A percentile compares a stretch with the other conserved stretches of the same genome.
phyloP scores from a whole-genome alignment of 352 stramenopile genomes.

The Thalassiosira hispida region DNA sequence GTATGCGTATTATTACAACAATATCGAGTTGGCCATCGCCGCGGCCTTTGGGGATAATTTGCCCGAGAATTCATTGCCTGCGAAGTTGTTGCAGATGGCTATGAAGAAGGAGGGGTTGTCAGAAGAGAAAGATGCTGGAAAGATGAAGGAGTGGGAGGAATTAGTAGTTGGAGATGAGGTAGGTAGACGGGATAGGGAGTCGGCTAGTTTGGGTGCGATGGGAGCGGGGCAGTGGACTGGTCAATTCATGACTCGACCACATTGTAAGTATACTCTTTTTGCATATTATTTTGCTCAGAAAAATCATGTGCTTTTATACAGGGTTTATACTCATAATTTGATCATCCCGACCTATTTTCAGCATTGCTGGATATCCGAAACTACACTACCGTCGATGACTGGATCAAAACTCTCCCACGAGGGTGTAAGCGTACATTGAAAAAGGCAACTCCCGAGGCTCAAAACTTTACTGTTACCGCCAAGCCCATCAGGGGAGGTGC shows the following conservation, averaged over 20 bases:
- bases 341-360: not conserved
- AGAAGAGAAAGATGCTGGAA: not conserved
- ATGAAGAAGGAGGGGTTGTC: conserved; percentile 50
- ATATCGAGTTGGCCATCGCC: conserved; percentile 76
- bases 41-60: conserved; percentile 71
- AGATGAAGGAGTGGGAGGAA: conserved; percentile 57
- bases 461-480: conserved; percentile 72
- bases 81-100: conserved; percentile 59
- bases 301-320: too few relatives aligned
- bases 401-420: conserved; percentile 63
- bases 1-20: conserved; percentile 65
- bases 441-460: conserved; percentile 48
- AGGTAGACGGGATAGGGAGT: conserved; percentile 58
- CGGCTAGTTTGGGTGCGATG: conserved; percentile 72
- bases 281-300: too few relatives aligned
- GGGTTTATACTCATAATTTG: too few relatives aligned
- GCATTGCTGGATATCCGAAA: conserved; percentile 67
- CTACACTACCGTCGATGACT: conserved; percentile 71
- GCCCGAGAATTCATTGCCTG: conserved; percentile 47
- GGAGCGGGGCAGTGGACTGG: conserved; percentile 76
- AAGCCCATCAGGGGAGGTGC: conserved; percentile 65
- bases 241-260: conserved; percentile 70
- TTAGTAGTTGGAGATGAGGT: conserved; percentile 58
- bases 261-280: conserved; percentile 43
- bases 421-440: conserved; percentile 68